Evolutionary conservation across 1,284 basidiomycete species (phyloP), one percentile per base, ranked within the genome.

Genomic region (Puccinia triticina): DNA sequence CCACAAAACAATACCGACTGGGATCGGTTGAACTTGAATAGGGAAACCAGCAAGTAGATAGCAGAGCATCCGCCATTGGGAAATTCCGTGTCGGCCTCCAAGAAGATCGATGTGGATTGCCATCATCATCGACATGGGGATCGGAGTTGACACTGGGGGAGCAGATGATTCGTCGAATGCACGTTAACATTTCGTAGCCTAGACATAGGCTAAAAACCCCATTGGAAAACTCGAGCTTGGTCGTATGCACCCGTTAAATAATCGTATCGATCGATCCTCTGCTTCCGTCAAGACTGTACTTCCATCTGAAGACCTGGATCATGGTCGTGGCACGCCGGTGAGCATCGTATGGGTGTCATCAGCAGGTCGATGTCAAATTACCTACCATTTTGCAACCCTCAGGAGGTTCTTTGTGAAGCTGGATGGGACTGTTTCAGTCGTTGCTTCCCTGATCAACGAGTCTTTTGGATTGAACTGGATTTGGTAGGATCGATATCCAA

Each of bases 1-100:
- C 90, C 1, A 93, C 88, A 85, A 95, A 94, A 87, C 94, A 96
- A 86, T 90, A 95, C 0, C 91, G 89, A 0, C 91, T 90, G 0
- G 91, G 90, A 72, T 91, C 88, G 7, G 86, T 85, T 0, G 87
- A 84, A 7, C 90, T 90, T 0, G 94, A 93, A 0, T 90, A 89
- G 0, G 94, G 94, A 85, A 92, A 96, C 94, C 94, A 96, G 29
- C 55, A 75, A 26, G 72, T 82, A 12, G 80, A 82, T 14, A 82
- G 55, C 11, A 82, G 32, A 57, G 80, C 80, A 75, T 82, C 80
- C n/a, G 80, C 80, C 29, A 64, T 64, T 18, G 55, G 46, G 23
- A 82, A 64, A n/a, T 55, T 46, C 32, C 46, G 57, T 26, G 18
- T 26, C 59, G 80, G 29, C 50, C 43, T 75, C 80, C 80, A 82